Base-by-base conservation (phyloP, 148 eudicot genomes). In the Amaranthus palmeri region DNA sequence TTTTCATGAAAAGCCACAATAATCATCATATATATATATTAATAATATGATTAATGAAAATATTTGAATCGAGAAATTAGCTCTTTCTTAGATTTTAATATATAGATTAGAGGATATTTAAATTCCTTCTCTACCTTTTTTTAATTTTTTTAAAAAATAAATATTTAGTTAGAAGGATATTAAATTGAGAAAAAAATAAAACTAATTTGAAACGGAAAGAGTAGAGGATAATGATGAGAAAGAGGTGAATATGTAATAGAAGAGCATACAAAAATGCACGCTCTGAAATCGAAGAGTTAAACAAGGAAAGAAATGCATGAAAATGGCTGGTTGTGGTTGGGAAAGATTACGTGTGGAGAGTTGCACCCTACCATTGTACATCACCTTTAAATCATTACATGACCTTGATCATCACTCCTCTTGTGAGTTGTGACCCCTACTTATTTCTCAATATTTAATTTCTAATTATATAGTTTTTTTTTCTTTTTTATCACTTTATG, bases 341-440 rank as follows among this genome's bases (percentile, higher is more conserved):
- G 53, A 25, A 73, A 68, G 77, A 61, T 74, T 78, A 69, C 81
- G 81, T 78, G 81, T 74, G 67, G 72, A 36, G 75, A 59, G 45
- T 74, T 74, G 65, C 59, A 74, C 59, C 51, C 57, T 65, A 54
- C 36, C 10, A 53, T 61, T 78, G 77, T 61, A 62, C 81, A 63
- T 73, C 74, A 69, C 60, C 8, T 69, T 74, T 25, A 64, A 78
- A 78, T 78, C 61, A 78, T 78, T 76, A 57, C 45, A 56, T 40
- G 53, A 58, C 15, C 63, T 15, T 60, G 44, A 15, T 25, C 41
- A 15, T 77, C 52, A 51, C 51, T 43, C 18, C 51, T 25, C 5
- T 72, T n/a, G n/a, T n/a, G n/a, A n/a, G n/a, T 54, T 73, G 65
- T 73, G 74, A 53, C 70, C 53, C 74, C 81, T 78, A 78, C 69